Percentiles rank a stretch among this genome's conserved stretches.
Conservation (phyloP, 768 basidiomycete species). For the Rickenella mellea region DNA sequence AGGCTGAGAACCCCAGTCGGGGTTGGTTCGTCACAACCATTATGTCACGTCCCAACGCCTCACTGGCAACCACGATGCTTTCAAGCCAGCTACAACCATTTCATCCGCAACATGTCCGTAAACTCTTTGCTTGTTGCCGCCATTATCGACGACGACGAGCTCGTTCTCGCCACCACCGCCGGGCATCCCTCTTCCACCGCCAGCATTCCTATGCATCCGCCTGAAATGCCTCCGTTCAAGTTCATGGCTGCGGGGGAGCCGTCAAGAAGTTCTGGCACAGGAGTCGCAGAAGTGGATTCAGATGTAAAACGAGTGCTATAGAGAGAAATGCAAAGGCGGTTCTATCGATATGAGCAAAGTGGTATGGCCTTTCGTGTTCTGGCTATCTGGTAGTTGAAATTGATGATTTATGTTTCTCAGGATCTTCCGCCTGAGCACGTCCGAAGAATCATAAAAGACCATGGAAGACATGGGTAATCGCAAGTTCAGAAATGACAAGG, state of each 20-base stretch:
- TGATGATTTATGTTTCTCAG: slow-evolving; percentile 43
- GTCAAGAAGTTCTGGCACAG: slow-evolving; percentile 66
- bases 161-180: slow-evolving; percentile 24
- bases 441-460: slow-evolving; percentile 99
- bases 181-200: slow-evolving; percentile 21
- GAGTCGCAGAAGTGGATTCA: slow-evolving; percentile 96
- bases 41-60: too few relatives aligned
- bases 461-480: slow-evolving; percentile 98
- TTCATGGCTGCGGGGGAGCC: slow-evolving; percentile 28
- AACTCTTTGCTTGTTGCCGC: slow-evolving; percentile 4
- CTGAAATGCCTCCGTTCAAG: slow-evolving; percentile 15
- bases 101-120: too few relatives aligned
- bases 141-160: slow-evolving; percentile 21
- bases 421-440: slow-evolving; percentile 96
- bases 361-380: slow-evolving; percentile 29
- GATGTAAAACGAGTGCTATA: slow-evolving; percentile 87
- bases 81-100: too few relatives aligned
- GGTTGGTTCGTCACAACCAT: too few relatives aligned
- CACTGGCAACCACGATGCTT: too few relatives aligned
- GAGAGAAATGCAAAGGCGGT: slow-evolving; percentile 82
- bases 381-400: slow-evolving; percentile 15
- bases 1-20: too few relatives aligned
- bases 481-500: slow-evolving; percentile 98
- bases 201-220: slow-evolving; percentile 21
- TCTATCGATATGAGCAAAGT: slow-evolving; percentile 91